Base-by-base conservation (phyloP, 257 asterid species). In the Henckelia pumila region DNA sequence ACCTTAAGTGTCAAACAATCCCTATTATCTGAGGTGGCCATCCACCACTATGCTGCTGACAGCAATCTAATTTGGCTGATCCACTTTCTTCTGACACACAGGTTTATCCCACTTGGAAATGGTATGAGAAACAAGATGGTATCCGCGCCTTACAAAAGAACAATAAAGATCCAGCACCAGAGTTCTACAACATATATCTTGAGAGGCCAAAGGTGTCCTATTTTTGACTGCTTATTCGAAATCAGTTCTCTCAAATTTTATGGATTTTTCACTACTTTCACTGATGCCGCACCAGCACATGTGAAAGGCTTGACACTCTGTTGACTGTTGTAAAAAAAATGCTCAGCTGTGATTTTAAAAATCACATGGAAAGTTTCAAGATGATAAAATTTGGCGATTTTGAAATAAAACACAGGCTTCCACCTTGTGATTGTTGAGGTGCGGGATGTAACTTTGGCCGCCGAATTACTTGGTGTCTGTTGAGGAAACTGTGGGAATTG, bases 61-160 rank as follows among this genome's bases (percentile, higher is more conserved):
- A 16, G 55, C 55, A 47, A 47, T 59, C 30, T 63, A 57, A 50
- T 23, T 24, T 71, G 68, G n/a, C 67, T 61, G 73, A 77, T 58
- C 28, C 14, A 44, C 35, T 14, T 63, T 70, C 25, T 61, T 70
- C 63, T 75, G 61, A 58, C 21, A 28, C 52, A 23, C 59, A 94
- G 99, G 97, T 94, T 71, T 94, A 94, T 84, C 99, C 99, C 47
- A 84, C 97, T 21, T 94, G 99, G 99, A 94, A 91, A 79, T 94
- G 99, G 99, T 88, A 81, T 76, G 99, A 94, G 80, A 94, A 94
- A 75, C 99, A 94, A 85, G 99, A 94, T 69, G 99, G 99, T 59
- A 94, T 94, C 71, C 96, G 96, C 63, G 82, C 96, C 75, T 77
- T 94, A 83, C 99, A 94, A 76, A 91, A 86, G 80, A 91, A 91